Percentiles rank a stretch among this genome's conserved stretches.
These are phyloP conservation scores for Podila clonocystis DNA, from an alignment of 192 early-diverging fungal genomes.

Conservation along the genomic window DNA sequence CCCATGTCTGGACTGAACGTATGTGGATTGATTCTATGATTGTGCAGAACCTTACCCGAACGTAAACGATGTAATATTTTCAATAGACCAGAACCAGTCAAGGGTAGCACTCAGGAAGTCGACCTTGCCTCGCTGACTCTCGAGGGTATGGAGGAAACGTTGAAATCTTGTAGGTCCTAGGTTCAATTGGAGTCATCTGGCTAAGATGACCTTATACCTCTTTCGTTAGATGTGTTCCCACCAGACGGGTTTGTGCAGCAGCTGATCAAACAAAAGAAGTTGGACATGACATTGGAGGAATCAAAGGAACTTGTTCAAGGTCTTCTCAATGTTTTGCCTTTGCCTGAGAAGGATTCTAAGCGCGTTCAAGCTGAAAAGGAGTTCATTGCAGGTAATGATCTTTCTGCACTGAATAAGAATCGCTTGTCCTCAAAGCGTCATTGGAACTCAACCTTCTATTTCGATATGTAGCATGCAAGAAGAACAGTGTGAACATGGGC, in stretches of 20 bases:
- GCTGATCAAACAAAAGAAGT: constrained; percentile 23
- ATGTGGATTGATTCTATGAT: too few species aligned
- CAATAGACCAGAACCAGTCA: neutral
- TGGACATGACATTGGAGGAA: constrained; percentile 12
- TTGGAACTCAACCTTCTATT: neutral
- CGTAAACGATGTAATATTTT: neutral
- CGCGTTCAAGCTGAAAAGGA: constrained; percentile 24
- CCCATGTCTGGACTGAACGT: neutral
- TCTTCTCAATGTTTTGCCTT: constrained; percentile 15
- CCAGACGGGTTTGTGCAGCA: constrained; percentile 21
- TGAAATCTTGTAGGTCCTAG: too few species aligned
- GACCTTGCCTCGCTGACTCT: constrained; percentile 27
- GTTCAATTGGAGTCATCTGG: too few species aligned
- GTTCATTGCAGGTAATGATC: constrained; percentile 17
- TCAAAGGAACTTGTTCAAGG: constrained; percentile 17
- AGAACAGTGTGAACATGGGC: constrained; percentile 3
- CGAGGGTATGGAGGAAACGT: constrained; percentile 4
- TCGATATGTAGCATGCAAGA: constrained; percentile 20
- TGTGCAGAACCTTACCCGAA: neutral
- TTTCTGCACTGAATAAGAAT: neutral
- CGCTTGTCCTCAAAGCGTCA: neutral
- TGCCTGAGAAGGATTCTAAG: constrained; percentile 19
- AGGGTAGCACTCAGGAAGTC: neutral
- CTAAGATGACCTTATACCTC: too few species aligned
- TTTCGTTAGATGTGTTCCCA: constrained; percentile 25